Base-by-base conservation (phyloP, 1,284 basidiomycete genomes). In the Apiotrichum montevideense region DNA sequence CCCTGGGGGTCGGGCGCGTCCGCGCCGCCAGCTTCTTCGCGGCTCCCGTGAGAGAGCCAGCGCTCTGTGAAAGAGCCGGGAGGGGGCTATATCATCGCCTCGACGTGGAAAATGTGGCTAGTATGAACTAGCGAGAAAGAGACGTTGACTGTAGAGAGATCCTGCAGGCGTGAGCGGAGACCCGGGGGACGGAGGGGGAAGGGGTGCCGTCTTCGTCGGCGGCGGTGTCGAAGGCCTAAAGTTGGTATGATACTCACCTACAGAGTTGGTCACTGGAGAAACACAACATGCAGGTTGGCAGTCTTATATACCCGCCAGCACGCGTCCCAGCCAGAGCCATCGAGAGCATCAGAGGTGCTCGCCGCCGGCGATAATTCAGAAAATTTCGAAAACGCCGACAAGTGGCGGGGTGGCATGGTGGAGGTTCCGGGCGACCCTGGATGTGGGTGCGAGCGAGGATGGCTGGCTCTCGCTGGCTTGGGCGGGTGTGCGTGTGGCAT, bases 21-120 rank as follows among this genome's bases (percentile, higher is more conserved):
- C 51, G 54, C 50, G 58, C 57, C 70, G 73, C 73, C 73, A 74
- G 73, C 73, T 69, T 75, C 73, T 72, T 75, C 73, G 73, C 71
- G 66, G 53, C 52, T 52, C 52, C 57, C 51, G 15, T n/a, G 6
- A 45, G 33, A 35, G 49, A 44, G 15, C 35, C 65, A 69, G 66
- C 62, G 63, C 73, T 75, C 73, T 72, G 73, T 75, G 64, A 75
- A 66, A 75, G 73, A 71, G 73, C 69, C 56, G 66, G 62, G 71
- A 66, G 68, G 71, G 69, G 66, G 63, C 69, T 72, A 47, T 58
- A 73, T 75, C 73, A 75, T 75, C 73, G 57, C 68, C 73, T 75
- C 73, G 73, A 72, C 69, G 68, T 75, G 71, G 70, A 73, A 72
- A 72, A 69, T 71, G 69, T 72, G 71, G 69, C 73, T 75, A 73